phyloP scores from a whole-genome alignment of 176 grass and related monocot species.

The Aegilops umbellulata region DNA sequence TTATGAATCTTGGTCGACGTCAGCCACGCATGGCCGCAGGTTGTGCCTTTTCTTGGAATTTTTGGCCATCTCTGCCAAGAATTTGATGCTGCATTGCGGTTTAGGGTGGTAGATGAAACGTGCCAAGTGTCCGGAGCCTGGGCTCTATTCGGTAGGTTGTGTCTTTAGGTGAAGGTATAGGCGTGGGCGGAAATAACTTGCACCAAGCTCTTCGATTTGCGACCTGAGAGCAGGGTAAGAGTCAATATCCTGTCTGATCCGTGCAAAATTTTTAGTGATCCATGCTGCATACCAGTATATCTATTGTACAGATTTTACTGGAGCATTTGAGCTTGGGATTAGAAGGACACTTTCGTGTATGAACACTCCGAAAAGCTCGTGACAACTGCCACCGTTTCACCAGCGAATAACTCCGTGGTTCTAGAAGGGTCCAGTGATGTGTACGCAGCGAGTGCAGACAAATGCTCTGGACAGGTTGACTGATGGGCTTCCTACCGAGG shows the following conservation, averaged over 20 bases:
- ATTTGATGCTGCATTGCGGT: neutral
- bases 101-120: neutral
- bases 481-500: neutral
- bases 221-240: too few species aligned
- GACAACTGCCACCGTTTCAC: neutral
- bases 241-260: too few species aligned
- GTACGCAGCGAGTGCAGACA: neutral
- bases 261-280: neutral
- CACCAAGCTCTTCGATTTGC: too few species aligned
- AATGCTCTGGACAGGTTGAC: neutral
- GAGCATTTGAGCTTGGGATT: too few species aligned
- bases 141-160: neutral
- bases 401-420: neutral
- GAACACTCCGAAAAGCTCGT: neutral
- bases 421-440: neutral
- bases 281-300: neutral
- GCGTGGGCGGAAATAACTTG: too few species aligned
- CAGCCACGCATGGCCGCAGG: neutral
- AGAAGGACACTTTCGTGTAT: too few species aligned
- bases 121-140: neutral
- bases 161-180: neutral
- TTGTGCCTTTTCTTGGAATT: neutral
- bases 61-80: neutral
- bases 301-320: too few species aligned
- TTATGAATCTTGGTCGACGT: conserved; percentile 15